Evolutionary conservation across 1,284 basidiomycete genomes (phyloP).

Genomic region (Rugosomyces carneus): DNA sequence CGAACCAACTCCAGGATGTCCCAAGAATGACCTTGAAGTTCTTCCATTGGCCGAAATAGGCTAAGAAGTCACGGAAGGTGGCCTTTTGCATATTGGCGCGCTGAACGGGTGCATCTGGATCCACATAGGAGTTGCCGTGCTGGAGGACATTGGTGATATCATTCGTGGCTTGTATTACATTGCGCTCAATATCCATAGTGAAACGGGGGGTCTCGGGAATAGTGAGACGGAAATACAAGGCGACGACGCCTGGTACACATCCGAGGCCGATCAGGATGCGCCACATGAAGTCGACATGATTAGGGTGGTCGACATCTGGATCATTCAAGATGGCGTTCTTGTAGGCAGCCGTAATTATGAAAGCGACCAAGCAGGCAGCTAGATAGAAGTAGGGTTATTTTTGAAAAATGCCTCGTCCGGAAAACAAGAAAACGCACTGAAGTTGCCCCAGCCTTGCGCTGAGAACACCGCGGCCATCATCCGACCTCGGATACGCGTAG

Average conservation of each 20-base stretch:
- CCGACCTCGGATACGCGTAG: conserved; percentile 64
- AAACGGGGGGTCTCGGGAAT: conserved; percentile 80
- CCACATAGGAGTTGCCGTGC: conserved; percentile 43
- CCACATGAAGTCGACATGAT: conserved; percentile 58
- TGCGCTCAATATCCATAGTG: conserved; percentile 87
- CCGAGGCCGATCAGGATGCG: conserved; percentile 69
- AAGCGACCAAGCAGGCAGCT: conserved; percentile 63
- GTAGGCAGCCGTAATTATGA: conserved; percentile 66
- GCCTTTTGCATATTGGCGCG: conserved; percentile 63
- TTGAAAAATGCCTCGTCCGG: too few relatives aligned
- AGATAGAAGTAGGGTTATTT: conserved; percentile 18
- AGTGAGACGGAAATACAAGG: conserved; percentile 73
- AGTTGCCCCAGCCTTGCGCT: conserved; percentile 65
- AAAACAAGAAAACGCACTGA: conserved; percentile 33
- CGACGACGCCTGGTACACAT: conserved; percentile 59
- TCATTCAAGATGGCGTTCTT: conserved; percentile 54
- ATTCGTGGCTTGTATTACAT: conserved; percentile 64
- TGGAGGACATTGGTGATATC: conserved; percentile 65
- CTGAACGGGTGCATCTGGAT: conserved; percentile 52
- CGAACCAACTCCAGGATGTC: conserved; percentile 69
- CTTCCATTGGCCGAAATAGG: conserved; percentile 57
- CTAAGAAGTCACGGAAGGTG: conserved; percentile 54
- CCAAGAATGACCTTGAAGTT: conserved; percentile 65
- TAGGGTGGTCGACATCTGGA: conserved; percentile 31
- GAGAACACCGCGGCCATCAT: conserved; percentile 73